Evolutionary conservation across 1,284 basidiomycete genomes (phyloP).

Genomic region (Coniferiporia sulphurascens): DNA sequence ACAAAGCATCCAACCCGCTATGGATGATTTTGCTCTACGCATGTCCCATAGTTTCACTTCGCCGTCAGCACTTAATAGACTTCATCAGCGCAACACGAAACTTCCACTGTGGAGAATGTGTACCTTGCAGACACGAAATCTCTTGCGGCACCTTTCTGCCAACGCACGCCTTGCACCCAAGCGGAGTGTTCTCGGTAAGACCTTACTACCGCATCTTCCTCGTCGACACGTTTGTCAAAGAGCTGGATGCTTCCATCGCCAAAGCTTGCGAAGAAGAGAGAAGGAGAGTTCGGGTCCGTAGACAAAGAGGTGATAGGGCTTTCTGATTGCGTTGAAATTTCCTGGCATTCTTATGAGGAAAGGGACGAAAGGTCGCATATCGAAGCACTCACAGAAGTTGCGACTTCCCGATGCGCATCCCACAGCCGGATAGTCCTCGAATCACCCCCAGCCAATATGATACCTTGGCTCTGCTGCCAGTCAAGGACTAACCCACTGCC

Average conservation of each 20-base stretch:
- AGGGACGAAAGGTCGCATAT: neutral
- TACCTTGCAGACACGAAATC: constrained; percentile 91
- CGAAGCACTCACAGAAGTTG: constrained; percentile 58
- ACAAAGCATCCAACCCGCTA: constrained; percentile 65
- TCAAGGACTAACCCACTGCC: constrained; percentile 86
- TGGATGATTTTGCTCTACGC: constrained; percentile 59
- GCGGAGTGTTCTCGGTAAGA: constrained; percentile 81
- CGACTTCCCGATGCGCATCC: constrained; percentile 92
- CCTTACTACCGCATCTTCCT: constrained; percentile 81
- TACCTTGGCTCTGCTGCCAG: constrained; percentile 91
- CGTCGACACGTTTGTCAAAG: constrained; percentile 86
- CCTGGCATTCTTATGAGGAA: neutral
- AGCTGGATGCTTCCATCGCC: constrained; percentile 90
- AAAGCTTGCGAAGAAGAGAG: constrained; percentile 87
- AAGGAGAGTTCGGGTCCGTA: constrained; percentile 74
- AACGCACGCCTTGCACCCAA: constrained; percentile 90
- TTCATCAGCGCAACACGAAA: no score
- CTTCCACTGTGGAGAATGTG: neutral
- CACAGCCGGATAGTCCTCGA: constrained; percentile 86
- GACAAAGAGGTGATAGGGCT: constrained; percentile 85
- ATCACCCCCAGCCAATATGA: constrained; percentile 87
- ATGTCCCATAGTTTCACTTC: constrained; percentile 93
- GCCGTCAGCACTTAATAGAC: constrained; percentile 69
- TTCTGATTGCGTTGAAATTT: constrained; percentile 69
- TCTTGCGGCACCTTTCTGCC: constrained; percentile 69